A percentile compares a stretch with the other conserved stretches of the same genome.
Evolutionary conservation across 2,329 filamentous ascomycete genomes (phyloP).

Genomic region (Fusarium sp.): DNA sequence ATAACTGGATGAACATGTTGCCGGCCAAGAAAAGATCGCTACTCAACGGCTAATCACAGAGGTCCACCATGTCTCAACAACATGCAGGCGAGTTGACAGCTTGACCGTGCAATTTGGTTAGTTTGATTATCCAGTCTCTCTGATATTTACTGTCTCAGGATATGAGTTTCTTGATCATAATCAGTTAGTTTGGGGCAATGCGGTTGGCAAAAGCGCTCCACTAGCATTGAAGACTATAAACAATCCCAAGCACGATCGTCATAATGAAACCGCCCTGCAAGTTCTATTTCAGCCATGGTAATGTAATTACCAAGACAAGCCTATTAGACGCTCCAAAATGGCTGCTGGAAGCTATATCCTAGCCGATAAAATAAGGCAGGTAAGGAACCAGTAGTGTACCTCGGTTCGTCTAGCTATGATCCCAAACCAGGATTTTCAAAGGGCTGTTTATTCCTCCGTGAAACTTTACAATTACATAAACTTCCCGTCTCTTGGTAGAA

Average conservation of each 20-base stretch:
- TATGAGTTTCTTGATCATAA: constrained; percentile 1
- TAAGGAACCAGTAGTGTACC: constrained; percentile 7
- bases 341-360: constrained; percentile 11
- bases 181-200: constrained; percentile 3
- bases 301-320: constrained; percentile 11
- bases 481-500: constrained; percentile 19
- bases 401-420: constrained; percentile 11
- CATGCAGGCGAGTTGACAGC: neutral
- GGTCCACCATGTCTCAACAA: constrained; percentile 8
- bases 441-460: constrained; percentile 18
- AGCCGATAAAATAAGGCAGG: constrained; percentile 16
- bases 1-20: neutral
- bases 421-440: constrained; percentile 21
- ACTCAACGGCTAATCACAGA: neutral
- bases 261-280: constrained; percentile 28
- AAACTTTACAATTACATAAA: constrained; percentile 30
- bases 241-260: constrained; percentile 31
- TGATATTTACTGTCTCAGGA: constrained; percentile 2
- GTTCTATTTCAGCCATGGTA: constrained; percentile 19
- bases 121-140: constrained; percentile 8
- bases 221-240: constrained; percentile 13
- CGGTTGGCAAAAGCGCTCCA: constrained; percentile 19
- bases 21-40: constrained; percentile 18
- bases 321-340: constrained; percentile 11
- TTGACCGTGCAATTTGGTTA: constrained; percentile 1